Base-by-base conservation (phyloP, 805 yeast species). In the Helenozyma rhizophorensis region DNA sequence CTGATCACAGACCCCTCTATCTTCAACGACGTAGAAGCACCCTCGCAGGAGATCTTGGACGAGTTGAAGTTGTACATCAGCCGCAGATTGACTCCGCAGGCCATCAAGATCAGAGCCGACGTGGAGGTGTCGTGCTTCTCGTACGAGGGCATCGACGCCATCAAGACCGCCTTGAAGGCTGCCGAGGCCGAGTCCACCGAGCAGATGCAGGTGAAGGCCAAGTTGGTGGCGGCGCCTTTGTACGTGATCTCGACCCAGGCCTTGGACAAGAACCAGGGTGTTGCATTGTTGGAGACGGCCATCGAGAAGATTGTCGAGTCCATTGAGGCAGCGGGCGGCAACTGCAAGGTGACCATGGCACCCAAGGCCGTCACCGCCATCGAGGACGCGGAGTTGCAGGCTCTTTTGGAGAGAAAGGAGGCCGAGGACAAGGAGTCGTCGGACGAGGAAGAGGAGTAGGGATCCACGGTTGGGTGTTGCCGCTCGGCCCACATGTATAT, bases 281-380 rank as follows among this genome's bases (percentile, higher is more conserved):
- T 93, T 47, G 83, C 81, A 38, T 65, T 78, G 27, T 73, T 93
- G 55, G 81, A 79, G 55, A 62, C 74, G 48, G 95, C 97, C 30
- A 86, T 93, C 45, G 83, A 74, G 45, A 78, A 73, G 48, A 83
- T 93, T 43, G 72, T 76, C 39, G 76, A 74, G 50, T 70, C 79
- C 30, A 88, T 93, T 52, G 74, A 73, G 40, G 68, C 72, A 14
- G 72, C 76, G 34, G 95, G 87, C 33, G 98, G 98, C 56, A 75
- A 78, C 37, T 83, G 95, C 60, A 86, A 84, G 48, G 83, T 90
- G 45, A 88, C 94, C 34, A 90, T 90, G 97, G 90, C 95, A 51
- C 97, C 98, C 56, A 90, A 89, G 78, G 97, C 97, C 26, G 97
- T 93, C 47, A 88, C 97, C 36, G 97, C 96, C 40, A 85, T 93